Evolutionary conservation across 2,329 filamentous ascomycete genomes (phyloP).

Genomic region (Dactylella cylindrospora): DNA sequence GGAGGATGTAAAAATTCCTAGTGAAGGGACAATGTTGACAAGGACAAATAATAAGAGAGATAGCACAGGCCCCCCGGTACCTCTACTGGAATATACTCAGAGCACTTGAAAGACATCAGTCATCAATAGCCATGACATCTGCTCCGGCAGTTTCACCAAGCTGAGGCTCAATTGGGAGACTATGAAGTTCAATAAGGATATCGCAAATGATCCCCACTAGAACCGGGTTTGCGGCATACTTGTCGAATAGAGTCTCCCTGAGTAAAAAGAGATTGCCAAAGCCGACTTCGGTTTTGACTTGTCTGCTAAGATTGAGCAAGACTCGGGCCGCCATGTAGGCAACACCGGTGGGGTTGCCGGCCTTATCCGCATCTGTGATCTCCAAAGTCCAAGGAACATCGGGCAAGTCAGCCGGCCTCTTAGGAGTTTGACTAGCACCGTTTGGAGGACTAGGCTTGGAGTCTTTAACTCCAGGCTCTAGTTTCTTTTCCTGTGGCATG

Average conservation of each 20-base stretch:
- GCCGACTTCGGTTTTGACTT: background rate
- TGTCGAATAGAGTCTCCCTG: background rate
- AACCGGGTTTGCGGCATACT: slow-evolving; percentile 2
- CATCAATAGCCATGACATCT: background rate
- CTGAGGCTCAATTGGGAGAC: no score
- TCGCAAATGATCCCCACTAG: background rate
- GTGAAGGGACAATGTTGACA: background rate
- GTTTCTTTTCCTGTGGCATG: slow-evolving; percentile 24
- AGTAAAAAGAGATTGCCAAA: slow-evolving; percentile 3
- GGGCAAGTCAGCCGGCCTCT: slow-evolving; percentile 4
- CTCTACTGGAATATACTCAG: no score
- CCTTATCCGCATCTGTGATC: slow-evolving; percentile 1
- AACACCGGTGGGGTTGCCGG: slow-evolving; percentile 6
- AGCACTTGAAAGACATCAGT: background rate
- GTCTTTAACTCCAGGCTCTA: slow-evolving; percentile 6
- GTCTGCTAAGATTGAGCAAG: slow-evolving; percentile 20
- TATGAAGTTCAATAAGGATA: slow-evolving; percentile 2
- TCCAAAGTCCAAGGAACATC: slow-evolving; percentile 12
- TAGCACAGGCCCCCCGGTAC: background rate
- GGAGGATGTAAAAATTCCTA: background rate
- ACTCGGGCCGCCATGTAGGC: slow-evolving; percentile 24
- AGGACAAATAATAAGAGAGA: background rate
- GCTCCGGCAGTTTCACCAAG: background rate
- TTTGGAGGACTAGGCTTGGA: slow-evolving; percentile 6
- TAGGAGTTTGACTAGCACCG: background rate